Conservation (phyloP, 75 land plant genomes). For the Picea sitchensis region DNA sequence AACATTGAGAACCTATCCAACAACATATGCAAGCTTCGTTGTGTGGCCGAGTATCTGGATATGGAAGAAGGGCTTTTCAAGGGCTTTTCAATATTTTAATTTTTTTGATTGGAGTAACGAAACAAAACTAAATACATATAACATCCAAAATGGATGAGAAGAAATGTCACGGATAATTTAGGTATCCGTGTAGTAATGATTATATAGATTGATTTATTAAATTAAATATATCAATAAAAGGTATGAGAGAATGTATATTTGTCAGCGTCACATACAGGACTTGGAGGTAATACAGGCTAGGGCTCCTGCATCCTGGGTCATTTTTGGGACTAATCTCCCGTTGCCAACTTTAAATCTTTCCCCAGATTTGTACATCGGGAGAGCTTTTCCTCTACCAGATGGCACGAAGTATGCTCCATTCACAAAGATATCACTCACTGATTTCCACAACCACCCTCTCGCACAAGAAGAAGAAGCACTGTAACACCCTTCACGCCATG, state of each 20-base stretch:
- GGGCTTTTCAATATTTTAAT: too few species aligned
- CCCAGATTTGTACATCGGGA: not conserved
- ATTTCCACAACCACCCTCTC: constrained; percentile 4
- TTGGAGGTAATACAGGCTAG: not conserved
- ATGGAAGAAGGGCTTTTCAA: too few species aligned
- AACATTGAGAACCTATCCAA: too few species aligned
- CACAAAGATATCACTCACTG: not conserved
- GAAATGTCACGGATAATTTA: too few species aligned
- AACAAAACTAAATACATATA: too few species aligned
- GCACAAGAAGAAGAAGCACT: not conserved
- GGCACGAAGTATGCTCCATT: not conserved
- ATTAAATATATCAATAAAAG: not conserved
- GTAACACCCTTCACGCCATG: constrained; percentile 30
- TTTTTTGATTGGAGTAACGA: too few species aligned
- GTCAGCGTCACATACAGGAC: not conserved
- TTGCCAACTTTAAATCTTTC: not conserved
- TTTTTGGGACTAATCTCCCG: not conserved
- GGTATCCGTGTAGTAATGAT: too few species aligned
- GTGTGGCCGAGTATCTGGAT: too few species aligned
- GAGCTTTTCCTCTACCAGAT: constrained; percentile 6
- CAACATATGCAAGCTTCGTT: too few species aligned
- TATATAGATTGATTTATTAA: too few species aligned
- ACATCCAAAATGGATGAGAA: too few species aligned
- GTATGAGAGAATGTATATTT: not conserved
- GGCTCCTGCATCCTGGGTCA: not conserved